Percentiles rank a stretch among this genome's conserved stretches.
These are phyloP conservation scores for Heritiera littoralis DNA, from an alignment of 345 rosid genomes.

Conservation along the genomic window DNA sequence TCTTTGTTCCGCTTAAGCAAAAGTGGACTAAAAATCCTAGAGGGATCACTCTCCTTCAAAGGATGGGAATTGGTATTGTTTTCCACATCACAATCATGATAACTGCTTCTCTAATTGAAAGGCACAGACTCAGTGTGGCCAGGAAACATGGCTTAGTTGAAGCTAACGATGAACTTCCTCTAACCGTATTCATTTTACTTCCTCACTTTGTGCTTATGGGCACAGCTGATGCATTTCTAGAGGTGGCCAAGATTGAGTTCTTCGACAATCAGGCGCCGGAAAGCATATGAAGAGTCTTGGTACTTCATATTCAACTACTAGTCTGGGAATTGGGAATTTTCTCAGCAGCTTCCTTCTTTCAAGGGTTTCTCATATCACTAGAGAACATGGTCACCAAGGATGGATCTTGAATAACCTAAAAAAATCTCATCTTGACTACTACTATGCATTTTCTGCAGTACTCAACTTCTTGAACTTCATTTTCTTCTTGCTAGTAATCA, in stretches of 20 bases:
- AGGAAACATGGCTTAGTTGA: constrained; percentile 45
- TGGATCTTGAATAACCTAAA: constrained; percentile 79
- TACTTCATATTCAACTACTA: constrained; percentile 60
- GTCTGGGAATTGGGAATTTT: constrained; percentile 70
- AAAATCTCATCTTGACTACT: constrained; percentile 66
- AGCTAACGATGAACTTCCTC: constrained; percentile 50
- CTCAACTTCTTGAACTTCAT: constrained; percentile 56
- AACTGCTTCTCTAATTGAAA: constrained; percentile 54
- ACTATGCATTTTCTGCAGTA: constrained; percentile 61
- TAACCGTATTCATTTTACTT: constrained; percentile 60
- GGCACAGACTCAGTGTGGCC: constrained; percentile 54
- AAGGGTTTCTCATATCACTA: constrained; percentile 52
- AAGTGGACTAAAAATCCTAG: constrained; percentile 66
- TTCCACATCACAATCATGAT: constrained; percentile 63
- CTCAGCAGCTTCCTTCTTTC: constrained; percentile 65
- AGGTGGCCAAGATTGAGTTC: constrained; percentile 74
- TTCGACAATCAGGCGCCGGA: constrained; percentile 92
- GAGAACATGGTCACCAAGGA: constrained; percentile 45
- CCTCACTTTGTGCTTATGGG: constrained; percentile 85
- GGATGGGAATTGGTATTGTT: constrained; percentile 70
- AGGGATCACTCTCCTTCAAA: constrained; percentile 74
- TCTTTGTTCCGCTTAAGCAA: constrained; percentile 44
- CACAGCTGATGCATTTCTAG: constrained; percentile 67
- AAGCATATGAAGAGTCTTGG: constrained; percentile 89
- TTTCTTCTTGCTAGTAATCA: constrained; percentile 52